Base-by-base conservation (phyloP, 768 basidiomycete genomes). In the Phaeotremella skinneri region DNA sequence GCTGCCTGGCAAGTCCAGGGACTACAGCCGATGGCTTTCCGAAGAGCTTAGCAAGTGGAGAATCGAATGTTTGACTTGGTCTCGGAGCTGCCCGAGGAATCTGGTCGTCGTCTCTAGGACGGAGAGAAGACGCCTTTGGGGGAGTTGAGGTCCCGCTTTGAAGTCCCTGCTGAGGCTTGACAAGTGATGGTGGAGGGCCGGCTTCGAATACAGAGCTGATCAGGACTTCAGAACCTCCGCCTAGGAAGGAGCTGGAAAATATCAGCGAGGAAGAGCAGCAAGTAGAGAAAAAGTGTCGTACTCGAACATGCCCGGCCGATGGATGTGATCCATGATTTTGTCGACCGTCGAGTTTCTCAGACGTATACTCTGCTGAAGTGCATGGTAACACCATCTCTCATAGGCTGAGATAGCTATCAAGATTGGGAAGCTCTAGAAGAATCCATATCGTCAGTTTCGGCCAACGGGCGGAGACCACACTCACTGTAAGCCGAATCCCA, bases 401-500 rank as follows among this genome's bases (percentile, higher is more conserved):
- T 92, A 91, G 9, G 86, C 70, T 5, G 84, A 85, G 58, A 96
- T 91, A 51, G 81, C 70, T 29, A 92, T 73, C 26, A 96, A 82
- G 49, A 86, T 83, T 0, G 90, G 91, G 69, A 93, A 86, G 31
- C 85, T 83, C 85, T 86, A 56, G 43, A 43, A 23, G 14, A 21
- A 25, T 2, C 49, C 31, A 20, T 7, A 7, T 37, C 9, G 51
- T 49, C 20, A 42, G 2, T 30, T 23, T 32, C 39, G 32, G 9
- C 14, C 2, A 25, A 30, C 6, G 25, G 25, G 26, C 13, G 47
- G 5, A 23, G 26, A 32, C 25, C 29, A 56, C 25, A 75, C 82
- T 51, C 54, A 85, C 88, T 17, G 91, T 93, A 16, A 87, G 56
- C 61, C 85, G 87, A 76, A 96, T 91, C 51, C 91, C 80, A 73